A percentile compares a stretch with the other conserved stretches of the same genome.
These are phyloP conservation scores for Cubamyces lactineus DNA, from an alignment of 768 basidiomycete species.

Conservation along the genomic window DNA sequence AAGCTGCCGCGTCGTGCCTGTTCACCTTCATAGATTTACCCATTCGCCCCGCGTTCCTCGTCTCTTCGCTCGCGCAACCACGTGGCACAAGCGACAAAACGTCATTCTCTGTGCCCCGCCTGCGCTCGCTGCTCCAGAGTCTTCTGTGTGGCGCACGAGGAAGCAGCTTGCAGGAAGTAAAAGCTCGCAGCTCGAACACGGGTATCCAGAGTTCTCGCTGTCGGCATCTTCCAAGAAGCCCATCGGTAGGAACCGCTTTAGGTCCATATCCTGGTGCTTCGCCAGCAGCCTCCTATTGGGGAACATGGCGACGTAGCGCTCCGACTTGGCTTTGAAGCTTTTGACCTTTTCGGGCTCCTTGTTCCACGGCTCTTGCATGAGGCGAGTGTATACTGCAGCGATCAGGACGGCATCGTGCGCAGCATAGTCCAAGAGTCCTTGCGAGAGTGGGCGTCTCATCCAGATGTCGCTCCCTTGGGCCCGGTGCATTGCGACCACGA, in stretches of 20 bases:
- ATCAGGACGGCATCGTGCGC: slow-evolving; percentile 48
- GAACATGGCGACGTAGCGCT: slow-evolving; percentile 27
- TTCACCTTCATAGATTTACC: slow-evolving; percentile 4
- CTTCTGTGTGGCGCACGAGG: background rate
- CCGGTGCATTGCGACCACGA: slow-evolving; percentile 43
- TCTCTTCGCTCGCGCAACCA: slow-evolving; percentile 22
- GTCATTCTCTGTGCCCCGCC: slow-evolving; percentile 9
- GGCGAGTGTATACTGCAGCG: slow-evolving; percentile 39
- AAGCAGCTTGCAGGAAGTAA: slow-evolving; percentile 15
- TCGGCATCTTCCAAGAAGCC: slow-evolving; percentile 22
- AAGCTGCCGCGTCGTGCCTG: background rate
- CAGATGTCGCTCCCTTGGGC: slow-evolving; percentile 35
- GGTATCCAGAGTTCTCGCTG: background rate
- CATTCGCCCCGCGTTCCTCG: slow-evolving; percentile 11
- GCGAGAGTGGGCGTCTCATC: slow-evolving; percentile 41
- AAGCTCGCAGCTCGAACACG: slow-evolving; percentile 22
- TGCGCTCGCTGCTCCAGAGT: background rate
- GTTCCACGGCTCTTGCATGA: slow-evolving; percentile 29
- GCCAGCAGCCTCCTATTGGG: slow-evolving; percentile 16
- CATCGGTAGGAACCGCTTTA: slow-evolving; percentile 25
- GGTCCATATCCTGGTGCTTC: slow-evolving; percentile 14
- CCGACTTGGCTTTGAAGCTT: slow-evolving; percentile 21
- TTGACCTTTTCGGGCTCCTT: background rate
- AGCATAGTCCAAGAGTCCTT: slow-evolving; percentile 44
- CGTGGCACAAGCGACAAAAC: slow-evolving; percentile 25